These are phyloP conservation scores for Diplosphaera chodatii DNA, from an alignment of 139 green algal genomes.

Conservation along the genomic window DNA sequence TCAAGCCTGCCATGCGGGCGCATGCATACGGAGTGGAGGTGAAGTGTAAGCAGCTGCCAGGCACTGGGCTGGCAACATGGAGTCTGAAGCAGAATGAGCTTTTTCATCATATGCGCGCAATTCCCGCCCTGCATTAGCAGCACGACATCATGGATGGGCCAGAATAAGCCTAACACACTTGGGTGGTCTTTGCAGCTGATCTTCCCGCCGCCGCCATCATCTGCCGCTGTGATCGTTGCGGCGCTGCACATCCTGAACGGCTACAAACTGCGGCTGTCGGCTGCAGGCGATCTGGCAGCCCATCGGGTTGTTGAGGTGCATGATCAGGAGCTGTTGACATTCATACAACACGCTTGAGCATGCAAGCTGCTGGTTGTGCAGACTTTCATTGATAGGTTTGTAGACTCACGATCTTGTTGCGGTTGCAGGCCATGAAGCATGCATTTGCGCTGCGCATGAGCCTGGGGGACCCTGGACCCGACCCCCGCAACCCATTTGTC, in stretches of 20 bases:
- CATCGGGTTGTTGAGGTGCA: not conserved
- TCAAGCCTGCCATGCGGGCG: constrained; percentile 29
- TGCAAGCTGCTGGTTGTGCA: too few species aligned
- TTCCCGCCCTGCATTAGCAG: too few species aligned
- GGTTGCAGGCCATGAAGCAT: constrained; percentile 73
- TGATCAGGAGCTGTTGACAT: too few species aligned
- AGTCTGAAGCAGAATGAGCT: too few species aligned
- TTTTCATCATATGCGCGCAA: too few species aligned
- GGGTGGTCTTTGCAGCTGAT: too few species aligned
- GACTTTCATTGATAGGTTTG: too few species aligned
- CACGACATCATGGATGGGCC: too few species aligned
- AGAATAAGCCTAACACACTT: too few species aligned
- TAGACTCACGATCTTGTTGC: not conserved
- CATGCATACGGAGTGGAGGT: constrained; percentile 12
- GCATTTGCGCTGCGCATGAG: constrained; percentile 71
- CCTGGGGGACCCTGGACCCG: constrained; percentile 71
- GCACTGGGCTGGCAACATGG: too few species aligned
- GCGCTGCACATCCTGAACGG: constrained; percentile 44
- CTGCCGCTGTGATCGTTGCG: constrained; percentile 29
- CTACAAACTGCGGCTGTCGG: not conserved
- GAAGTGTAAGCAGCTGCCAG: too few species aligned
- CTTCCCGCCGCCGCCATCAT: constrained; percentile 52
- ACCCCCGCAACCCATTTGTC: not conserved
- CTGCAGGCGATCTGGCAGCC: not conserved
- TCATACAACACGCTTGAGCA: too few species aligned